phyloP scores from a whole-genome alignment of 805 yeast species.

The Teunomyces cretensis region DNA sequence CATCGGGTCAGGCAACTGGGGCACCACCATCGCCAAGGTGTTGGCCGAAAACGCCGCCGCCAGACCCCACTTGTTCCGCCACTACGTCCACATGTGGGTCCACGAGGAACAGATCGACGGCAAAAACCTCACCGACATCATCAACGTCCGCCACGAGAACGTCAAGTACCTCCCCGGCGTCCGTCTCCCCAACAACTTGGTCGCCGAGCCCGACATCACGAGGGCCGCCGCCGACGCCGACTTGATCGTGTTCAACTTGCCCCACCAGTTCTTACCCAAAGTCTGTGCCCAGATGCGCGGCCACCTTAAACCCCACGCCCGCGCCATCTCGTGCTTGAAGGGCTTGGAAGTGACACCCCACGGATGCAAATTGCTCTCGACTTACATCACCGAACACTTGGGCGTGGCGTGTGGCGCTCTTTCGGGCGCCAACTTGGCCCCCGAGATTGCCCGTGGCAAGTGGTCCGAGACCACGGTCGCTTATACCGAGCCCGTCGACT shows the following conservation, averaged over 20 bases:
- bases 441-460: slow-evolving; percentile 45
- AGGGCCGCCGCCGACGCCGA: slow-evolving; percentile 42
- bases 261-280: slow-evolving; percentile 45
- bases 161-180: slow-evolving; percentile 46
- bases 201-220: slow-evolving; percentile 41
- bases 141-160: slow-evolving; percentile 43
- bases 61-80: slow-evolving; percentile 38
- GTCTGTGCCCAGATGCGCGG: slow-evolving; percentile 41
- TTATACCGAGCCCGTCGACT: slow-evolving; percentile 39
- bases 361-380: slow-evolving; percentile 45
- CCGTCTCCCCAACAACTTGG: slow-evolving; percentile 40
- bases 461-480: slow-evolving; percentile 51
- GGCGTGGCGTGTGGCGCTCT: slow-evolving; percentile 46
- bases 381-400: slow-evolving; percentile 42
- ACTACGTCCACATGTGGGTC: slow-evolving; percentile 47
- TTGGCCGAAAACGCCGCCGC: slow-evolving; percentile 43
- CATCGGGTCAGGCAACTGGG: slow-evolving; percentile 50
- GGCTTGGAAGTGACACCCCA: slow-evolving; percentile 45
- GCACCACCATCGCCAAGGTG: slow-evolving; percentile 47
- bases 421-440: slow-evolving; percentile 50
- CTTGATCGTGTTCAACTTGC: slow-evolving; percentile 44
- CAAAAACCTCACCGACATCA: slow-evolving; percentile 42
- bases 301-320: slow-evolving; percentile 32
- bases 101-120: slow-evolving; percentile 43
- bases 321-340: slow-evolving; percentile 48